phyloP scores from a whole-genome alignment of 1,284 basidiomycete species.

The Tylopilus orsonianus region DNA sequence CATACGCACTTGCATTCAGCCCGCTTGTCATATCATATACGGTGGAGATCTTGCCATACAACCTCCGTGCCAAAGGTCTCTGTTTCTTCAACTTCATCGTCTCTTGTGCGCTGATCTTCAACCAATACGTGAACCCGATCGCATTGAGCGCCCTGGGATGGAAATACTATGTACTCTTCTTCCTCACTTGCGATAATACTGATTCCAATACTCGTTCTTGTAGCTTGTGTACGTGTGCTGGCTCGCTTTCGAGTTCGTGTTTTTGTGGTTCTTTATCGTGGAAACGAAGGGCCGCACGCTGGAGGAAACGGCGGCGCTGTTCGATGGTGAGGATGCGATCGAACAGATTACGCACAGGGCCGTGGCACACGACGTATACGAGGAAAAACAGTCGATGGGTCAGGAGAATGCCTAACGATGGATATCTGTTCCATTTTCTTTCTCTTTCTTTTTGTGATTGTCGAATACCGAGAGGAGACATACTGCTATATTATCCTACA shows the following conservation, averaged over 20 bases:
- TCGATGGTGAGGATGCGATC: conserved; percentile 61
- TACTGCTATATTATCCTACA: neutral
- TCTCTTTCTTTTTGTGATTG: neutral
- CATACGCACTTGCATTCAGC: conserved; percentile 71
- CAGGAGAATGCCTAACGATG: conserved; percentile 4
- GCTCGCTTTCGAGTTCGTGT: conserved; percentile 63
- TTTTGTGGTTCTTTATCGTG: conserved; percentile 65
- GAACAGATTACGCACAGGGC: conserved; percentile 41
- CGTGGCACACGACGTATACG: conserved; percentile 22
- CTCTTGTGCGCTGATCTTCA: conserved; percentile 70
- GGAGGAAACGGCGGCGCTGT: conserved; percentile 73
- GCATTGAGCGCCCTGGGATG: conserved; percentile 59
- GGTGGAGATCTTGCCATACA: conserved; percentile 72
- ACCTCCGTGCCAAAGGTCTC: conserved; percentile 77
- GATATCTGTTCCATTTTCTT: neutral
- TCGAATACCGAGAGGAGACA: too few relatives aligned
- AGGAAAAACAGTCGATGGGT: conserved; percentile 33
- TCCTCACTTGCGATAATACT: neutral
- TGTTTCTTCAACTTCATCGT: conserved; percentile 71
- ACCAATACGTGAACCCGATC: conserved; percentile 83
- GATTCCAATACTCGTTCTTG: neutral
- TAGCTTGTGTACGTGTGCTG: conserved; percentile 69
- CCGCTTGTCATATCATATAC: conserved; percentile 76
- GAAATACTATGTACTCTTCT: conserved; percentile 54
- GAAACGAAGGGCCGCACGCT: conserved; percentile 73